Evolutionary conservation across 2,329 filamentous ascomycete species (phyloP), one percentile per base, ranked within the genome.

Genomic region (Arachnomyces sp.): DNA sequence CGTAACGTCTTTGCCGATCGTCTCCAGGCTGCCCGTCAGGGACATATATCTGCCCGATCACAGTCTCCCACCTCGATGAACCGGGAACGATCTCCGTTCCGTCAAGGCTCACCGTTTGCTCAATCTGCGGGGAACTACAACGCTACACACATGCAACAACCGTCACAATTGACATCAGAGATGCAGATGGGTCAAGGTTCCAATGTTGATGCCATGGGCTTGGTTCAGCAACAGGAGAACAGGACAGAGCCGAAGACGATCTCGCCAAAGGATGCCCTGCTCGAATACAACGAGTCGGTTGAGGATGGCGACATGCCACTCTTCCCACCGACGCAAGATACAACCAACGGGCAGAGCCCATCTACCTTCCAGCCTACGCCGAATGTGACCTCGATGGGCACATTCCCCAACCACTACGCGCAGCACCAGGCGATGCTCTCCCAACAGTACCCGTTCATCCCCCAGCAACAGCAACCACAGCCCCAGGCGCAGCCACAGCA

Each of bases 211-310:
- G 20, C 20, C 5, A 25, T 25, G 20, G 20, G 20, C 9, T 25
- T 25, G 20, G 20, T 25, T 25, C 20, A 25, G 31, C 43, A 49
- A 16, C 37, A 50, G 36, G 39, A 66, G 32, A 51, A 63, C 37
- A 50, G 60, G 45, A 50, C 58, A 29, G 57, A 82, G n/a, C 73
- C 78, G 1, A 85, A 86, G 62, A 94, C 90, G 0, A 94, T 98
- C 34, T 96, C 90, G 1, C 92, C 90, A 16, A 93, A 94, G 65
- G 90, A 96, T 54, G 85, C 89, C 1, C 66, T 94, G 44, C 66
- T 95, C 36, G 89, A 95, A 44, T 94, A 89, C 57, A 77, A 82
- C 45, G 86, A 92, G 30, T 63, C 71, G 0, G 84, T 89, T 2
- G 79, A 82, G 13, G 81, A 82, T 35, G 66, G 75, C 3, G 78